A percentile compares a stretch with the other conserved stretches of the same genome.
Conservation (phyloP, 2,329 filamentous ascomycete genomes). For the Alternaria rosae region DNA sequence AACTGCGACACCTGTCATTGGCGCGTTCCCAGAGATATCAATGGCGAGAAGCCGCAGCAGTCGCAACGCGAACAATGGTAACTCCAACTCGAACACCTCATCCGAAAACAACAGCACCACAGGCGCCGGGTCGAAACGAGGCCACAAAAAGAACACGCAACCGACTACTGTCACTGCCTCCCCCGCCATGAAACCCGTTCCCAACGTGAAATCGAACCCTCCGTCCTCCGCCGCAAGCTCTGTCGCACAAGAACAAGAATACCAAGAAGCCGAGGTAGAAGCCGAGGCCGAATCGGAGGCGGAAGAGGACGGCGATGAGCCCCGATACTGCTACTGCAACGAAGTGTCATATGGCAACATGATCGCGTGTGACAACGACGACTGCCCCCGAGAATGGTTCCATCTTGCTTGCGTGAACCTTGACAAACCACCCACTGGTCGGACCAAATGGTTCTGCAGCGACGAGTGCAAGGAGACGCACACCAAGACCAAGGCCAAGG, state of each 20-base stretch:
- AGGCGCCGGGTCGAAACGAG: constrained; percentile 45
- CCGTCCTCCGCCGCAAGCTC: constrained; percentile 45
- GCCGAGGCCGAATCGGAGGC: constrained; percentile 44
- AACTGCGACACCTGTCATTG: constrained; percentile 56
- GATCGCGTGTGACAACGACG: constrained; percentile 72
- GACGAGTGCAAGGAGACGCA: constrained; percentile 48
- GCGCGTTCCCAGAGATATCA: constrained; percentile 52
- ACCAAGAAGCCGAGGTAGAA: constrained; percentile 37
- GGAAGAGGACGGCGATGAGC: constrained; percentile 57
- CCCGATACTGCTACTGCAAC: constrained; percentile 71
- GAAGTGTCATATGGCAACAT: constrained; percentile 71
- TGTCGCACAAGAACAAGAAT: constrained; percentile 43
- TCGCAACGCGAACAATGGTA: constrained; percentile 49
- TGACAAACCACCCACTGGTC: constrained; percentile 62
- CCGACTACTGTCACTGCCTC: constrained; percentile 34
- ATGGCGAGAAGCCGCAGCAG: constrained; percentile 55
- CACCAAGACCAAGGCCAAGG: constrained; percentile 41
- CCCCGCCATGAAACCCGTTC: constrained; percentile 34
- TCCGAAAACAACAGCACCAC: constrained; percentile 51
- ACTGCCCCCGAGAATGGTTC: constrained; percentile 72
- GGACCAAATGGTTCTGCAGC: constrained; percentile 51
- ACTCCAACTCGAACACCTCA: constrained; percentile 46
- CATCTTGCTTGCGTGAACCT: constrained; percentile 70
- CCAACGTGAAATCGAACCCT: constrained; percentile 37
- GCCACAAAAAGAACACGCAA: constrained; percentile 45